Conservation (phyloP, 148 eudicot species). For the Rhododendron vialii region DNA sequence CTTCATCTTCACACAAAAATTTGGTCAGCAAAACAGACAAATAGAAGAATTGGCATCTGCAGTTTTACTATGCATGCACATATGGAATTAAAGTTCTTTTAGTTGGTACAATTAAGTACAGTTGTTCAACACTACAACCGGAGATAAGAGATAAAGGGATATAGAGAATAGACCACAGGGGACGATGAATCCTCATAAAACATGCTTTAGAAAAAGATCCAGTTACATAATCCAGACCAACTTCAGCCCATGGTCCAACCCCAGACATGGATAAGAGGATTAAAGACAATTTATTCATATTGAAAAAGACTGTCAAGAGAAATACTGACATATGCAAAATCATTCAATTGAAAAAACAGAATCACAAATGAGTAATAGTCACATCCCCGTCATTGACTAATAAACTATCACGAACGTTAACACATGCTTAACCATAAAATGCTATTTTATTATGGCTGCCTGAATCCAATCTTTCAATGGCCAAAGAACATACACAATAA, state of each 20-base stretch:
- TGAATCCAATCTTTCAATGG: background rate
- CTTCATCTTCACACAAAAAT: constrained; percentile 9
- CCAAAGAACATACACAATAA: background rate
- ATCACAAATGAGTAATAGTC: too few relatives aligned
- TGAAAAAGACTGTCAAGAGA: background rate
- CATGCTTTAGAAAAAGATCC: background rate
- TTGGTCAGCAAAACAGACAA: background rate
- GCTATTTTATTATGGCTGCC: background rate
- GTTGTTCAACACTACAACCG: background rate
- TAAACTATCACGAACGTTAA: background rate
- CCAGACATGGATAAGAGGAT: background rate
- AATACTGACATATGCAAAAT: background rate
- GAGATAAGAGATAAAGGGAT: background rate
- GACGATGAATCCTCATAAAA: background rate
- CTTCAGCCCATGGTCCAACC: background rate
- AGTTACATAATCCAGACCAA: background rate
- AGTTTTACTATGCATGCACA: background rate
- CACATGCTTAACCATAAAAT: background rate
- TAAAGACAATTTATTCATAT: background rate
- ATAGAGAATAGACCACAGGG: background rate
- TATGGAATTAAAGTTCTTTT: background rate
- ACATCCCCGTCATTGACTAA: background rate
- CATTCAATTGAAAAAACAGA: background rate
- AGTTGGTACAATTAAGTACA: background rate
- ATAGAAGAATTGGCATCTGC: background rate